These are phyloP conservation scores for Verticillium longisporum DNA, from an alignment of 2,329 filamentous ascomycete genomes.

Conservation along the genomic window DNA sequence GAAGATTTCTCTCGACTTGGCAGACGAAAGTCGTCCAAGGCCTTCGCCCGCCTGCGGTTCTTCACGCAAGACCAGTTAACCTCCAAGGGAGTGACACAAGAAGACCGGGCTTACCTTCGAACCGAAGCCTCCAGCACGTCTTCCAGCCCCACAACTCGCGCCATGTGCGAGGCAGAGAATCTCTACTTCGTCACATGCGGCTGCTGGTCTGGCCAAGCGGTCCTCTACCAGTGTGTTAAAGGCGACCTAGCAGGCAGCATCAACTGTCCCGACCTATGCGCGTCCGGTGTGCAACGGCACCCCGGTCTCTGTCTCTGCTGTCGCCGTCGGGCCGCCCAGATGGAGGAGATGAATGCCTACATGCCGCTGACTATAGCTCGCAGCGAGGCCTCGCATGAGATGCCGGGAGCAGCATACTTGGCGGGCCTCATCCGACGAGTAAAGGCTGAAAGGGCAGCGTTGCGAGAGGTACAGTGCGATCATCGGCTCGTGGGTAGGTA, in stretches of 20 bases:
- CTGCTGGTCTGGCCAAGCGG: slow-evolving; percentile 6
- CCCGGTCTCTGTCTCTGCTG: slow-evolving; percentile 7
- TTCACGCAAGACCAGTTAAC: too few species aligned
- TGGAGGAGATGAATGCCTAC: background rate
- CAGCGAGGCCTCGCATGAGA: background rate
- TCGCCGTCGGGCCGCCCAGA: slow-evolving; percentile 2
- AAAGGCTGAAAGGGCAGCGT: background rate
- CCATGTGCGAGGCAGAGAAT: slow-evolving; percentile 11
- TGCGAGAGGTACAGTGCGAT: background rate
- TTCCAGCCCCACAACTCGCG: too few species aligned
- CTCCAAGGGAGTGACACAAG: too few species aligned
- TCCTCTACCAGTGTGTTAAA: slow-evolving; percentile 4
- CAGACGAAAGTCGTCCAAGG: too few species aligned
- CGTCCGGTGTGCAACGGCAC: slow-evolving; percentile 6
- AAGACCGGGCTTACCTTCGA: too few species aligned
- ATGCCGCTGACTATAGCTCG: background rate
- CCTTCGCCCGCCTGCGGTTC: too few species aligned
- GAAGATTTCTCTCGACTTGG: too few species aligned
- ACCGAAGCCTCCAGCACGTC: too few species aligned
- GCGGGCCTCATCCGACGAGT: background rate
- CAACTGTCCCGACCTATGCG: slow-evolving; percentile 1
- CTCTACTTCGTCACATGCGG: slow-evolving; percentile 7
- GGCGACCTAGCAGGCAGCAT: background rate
- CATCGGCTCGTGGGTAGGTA: background rate
- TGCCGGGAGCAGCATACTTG: background rate